phyloP scores from a whole-genome alignment of 129 eudicot genomes.

The Saposhnikovia divaricata region DNA sequence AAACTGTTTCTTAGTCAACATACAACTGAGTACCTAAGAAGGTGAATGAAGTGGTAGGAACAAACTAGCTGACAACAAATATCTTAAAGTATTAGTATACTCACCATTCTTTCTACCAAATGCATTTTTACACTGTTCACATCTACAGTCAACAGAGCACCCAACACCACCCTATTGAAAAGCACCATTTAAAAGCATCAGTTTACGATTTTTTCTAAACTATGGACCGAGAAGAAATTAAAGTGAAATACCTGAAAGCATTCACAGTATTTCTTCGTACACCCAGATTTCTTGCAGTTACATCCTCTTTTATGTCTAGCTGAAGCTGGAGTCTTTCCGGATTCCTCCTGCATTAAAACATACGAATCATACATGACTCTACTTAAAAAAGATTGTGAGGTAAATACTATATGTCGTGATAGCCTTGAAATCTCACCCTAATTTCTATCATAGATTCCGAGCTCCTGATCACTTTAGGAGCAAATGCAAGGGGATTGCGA shows the following conservation, averaged over 20 bases:
- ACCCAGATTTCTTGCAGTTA: conserved; percentile 96
- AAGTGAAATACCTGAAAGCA: conserved; percentile 82
- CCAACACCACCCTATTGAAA: conserved; percentile 87
- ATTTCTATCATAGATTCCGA: conserved; percentile 56
- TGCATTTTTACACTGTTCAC: conserved; percentile 97
- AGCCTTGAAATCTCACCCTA: conserved; percentile 26
- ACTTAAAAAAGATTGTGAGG: background rate
- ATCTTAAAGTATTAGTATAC: conserved; percentile 10
- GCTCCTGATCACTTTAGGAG: conserved; percentile 93
- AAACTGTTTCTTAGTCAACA: background rate
- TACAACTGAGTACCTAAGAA: background rate
- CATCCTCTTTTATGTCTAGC: conserved; percentile 99
- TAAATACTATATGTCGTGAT: background rate
- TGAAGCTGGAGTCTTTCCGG: conserved; percentile 92
- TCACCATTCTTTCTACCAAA: conserved; percentile 94
- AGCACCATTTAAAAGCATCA: conserved; percentile 15
- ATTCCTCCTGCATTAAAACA: conserved; percentile 55
- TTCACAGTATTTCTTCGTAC: conserved; percentile 97
- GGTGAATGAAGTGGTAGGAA: background rate
- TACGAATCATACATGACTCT: background rate
- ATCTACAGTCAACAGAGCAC: conserved; percentile 92
- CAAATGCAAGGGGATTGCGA: conserved; percentile 98
- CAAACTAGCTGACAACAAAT: background rate
- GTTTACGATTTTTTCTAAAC: background rate
- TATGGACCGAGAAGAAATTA: conserved; percentile 7